Conservation (phyloP, 2,329 filamentous ascomycete genomes). For the Coniochaeta sp. region DNA sequence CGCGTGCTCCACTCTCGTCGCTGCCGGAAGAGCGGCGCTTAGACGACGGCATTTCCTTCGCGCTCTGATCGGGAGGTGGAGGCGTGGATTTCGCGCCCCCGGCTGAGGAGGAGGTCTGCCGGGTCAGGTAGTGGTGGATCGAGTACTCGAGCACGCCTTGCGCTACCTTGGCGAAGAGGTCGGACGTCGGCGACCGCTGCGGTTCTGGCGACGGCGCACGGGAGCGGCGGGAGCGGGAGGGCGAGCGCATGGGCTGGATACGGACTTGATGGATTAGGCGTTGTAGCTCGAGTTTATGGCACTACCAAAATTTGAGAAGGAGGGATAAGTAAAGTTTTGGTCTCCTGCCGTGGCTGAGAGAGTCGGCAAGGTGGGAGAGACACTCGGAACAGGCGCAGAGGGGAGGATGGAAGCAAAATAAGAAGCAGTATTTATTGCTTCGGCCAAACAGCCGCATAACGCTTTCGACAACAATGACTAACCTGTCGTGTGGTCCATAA, state of each 20-base stretch:
- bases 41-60: neutral
- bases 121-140: neutral
- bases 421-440: neutral
- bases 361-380: neutral
- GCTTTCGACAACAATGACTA: neutral
- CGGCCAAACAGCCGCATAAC: neutral
- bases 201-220: neutral
- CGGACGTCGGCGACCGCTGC: neutral
- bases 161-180: neutral
- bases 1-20: no score
- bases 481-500: neutral
- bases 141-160: neutral
- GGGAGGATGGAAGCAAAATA: neutral
- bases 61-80: neutral
- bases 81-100: no score
- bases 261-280: neutral
- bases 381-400: no score
- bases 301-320: no score
- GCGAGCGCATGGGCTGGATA: neutral
- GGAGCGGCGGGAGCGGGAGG: neutral
- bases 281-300: no score
- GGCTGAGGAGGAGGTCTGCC: neutral
- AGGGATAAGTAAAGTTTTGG: neutral
- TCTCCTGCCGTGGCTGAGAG: neutral
- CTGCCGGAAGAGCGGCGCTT: neutral